These are phyloP conservation scores for Daldinia grandis DNA, from an alignment of 495 filamentous ascomycete genomes.

Conservation along the genomic window DNA sequence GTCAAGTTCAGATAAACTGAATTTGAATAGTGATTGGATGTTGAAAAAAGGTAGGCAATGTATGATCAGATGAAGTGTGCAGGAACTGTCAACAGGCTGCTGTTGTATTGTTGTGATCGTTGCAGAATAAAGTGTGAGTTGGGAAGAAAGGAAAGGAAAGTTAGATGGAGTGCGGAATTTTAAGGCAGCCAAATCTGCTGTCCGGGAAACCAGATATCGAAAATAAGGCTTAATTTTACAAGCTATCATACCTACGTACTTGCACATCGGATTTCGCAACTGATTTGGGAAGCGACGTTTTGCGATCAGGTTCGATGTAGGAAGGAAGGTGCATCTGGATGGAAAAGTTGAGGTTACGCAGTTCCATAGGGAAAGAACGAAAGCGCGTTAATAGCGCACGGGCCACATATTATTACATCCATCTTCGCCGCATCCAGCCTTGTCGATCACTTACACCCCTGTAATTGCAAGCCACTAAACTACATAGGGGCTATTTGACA, in stretches of 20 bases:
- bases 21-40: not conserved
- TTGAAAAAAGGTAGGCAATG: not conserved
- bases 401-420: constrained; percentile 17
- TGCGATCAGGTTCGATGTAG: constrained; percentile 26
- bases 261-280: constrained; percentile 13
- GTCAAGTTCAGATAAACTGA: constrained; percentile 3
- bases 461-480: not conserved
- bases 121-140: not conserved
- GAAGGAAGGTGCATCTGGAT: constrained; percentile 27
- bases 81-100: not conserved
- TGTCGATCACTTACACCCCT: constrained; percentile 19
- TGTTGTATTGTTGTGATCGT: not conserved
- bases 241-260: constrained; percentile 27
- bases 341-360: constrained; percentile 39
- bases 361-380: constrained; percentile 26
- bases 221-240: not conserved
- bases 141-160: constrained; percentile 5
- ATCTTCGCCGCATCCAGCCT: constrained; percentile 41
- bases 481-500: not conserved
- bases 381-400: constrained; percentile 18
- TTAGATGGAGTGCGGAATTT: not conserved
- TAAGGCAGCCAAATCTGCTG: not conserved
- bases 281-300: constrained; percentile 14
- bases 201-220: not conserved
- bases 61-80: not conserved